Base-by-base conservation (phyloP, 2,329 filamentous ascomycete species). In the Fusarium pseudocircinatum region DNA sequence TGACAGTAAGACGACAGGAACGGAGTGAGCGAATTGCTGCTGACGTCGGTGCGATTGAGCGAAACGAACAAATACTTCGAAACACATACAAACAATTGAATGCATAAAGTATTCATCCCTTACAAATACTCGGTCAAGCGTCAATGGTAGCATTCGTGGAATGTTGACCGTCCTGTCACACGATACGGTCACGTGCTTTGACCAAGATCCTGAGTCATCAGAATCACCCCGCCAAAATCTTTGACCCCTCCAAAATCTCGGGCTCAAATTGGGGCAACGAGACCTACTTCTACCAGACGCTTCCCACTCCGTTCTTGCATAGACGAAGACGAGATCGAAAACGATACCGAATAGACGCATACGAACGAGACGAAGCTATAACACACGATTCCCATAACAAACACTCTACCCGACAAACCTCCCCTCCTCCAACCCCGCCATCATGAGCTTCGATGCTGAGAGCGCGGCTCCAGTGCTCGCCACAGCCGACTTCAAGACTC, bases 401-500 rank as follows among this genome's bases (percentile, higher is more conserved):
- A 28, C 16, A 5, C 16, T 28, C 10, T 8, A 44, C 39, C 37
- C 34, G 40, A 40, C n/a, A 36, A 58, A 39, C 37, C 4, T 47
- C 34, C 60, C 40, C 49, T 42, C 53, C 54, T 62, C 36, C 47
- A 62, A 46, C 54, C 58, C 60, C 68, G 65, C 60, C 69, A 71
- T 54, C 64, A 78, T 78, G 77, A 77, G 68, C 70, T 78, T 78
- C 63, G 75, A 78, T 70, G 74, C 75, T 24, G 75, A 72, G 63
- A 77, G 64, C 64, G 64, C 67, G 60, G 75, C 75, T 69, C 72
- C 75, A 47, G 69, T 69, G 67, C 75, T 78, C 59, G 75, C 70
- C 66, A 60, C 77, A 58, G 77, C 77, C 74, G 77, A 97, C 83
- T 96, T 97, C 85, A 97, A 96, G 84, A 86, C 92, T 66, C 91